Conservation (phyloP, 2,329 filamentous ascomycete species). For the Curvularia hawaiiensis region DNA sequence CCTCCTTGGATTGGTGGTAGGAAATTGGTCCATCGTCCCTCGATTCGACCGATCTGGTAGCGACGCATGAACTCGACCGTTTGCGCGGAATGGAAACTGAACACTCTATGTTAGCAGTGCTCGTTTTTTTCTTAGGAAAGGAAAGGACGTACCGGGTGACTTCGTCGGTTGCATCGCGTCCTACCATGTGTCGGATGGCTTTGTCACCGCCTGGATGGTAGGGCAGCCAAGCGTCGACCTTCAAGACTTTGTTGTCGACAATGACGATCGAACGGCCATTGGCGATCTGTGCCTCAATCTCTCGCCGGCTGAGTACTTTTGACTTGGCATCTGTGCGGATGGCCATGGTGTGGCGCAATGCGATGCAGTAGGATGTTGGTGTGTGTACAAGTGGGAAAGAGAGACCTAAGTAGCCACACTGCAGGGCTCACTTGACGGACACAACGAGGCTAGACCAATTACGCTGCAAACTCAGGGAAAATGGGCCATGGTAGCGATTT, state of each 20-base stretch:
- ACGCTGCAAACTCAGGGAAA: constrained; percentile 7
- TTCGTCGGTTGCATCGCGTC: constrained; percentile 92
- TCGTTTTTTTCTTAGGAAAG: neutral
- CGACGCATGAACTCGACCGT: constrained; percentile 76
- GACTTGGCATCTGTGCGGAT: constrained; percentile 49
- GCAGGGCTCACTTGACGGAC: constrained; percentile 1
- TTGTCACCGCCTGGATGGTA: constrained; percentile 94
- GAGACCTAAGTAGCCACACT: neutral
- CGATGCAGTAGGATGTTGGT: constrained; percentile 19
- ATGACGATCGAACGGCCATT: constrained; percentile 81
- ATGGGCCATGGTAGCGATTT: neutral
- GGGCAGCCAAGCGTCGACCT: constrained; percentile 83
- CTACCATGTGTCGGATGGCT: constrained; percentile 91
- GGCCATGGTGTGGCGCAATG: constrained; percentile 31
- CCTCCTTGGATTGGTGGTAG: constrained; percentile 91
- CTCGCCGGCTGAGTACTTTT: constrained; percentile 61
- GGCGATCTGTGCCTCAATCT: constrained; percentile 83
- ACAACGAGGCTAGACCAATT: neutral
- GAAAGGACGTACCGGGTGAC: constrained; percentile 75
- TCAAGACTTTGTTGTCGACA: constrained; percentile 79
- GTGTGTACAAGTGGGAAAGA: neutral
- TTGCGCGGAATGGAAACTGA: constrained; percentile 80
- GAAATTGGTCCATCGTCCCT: constrained; percentile 87
- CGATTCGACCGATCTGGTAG: constrained; percentile 82
- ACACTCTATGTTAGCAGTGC: constrained; percentile 11